Conservation (phyloP, 2,329 filamentous ascomycete genomes). For the Diaporthe caulivora region DNA sequence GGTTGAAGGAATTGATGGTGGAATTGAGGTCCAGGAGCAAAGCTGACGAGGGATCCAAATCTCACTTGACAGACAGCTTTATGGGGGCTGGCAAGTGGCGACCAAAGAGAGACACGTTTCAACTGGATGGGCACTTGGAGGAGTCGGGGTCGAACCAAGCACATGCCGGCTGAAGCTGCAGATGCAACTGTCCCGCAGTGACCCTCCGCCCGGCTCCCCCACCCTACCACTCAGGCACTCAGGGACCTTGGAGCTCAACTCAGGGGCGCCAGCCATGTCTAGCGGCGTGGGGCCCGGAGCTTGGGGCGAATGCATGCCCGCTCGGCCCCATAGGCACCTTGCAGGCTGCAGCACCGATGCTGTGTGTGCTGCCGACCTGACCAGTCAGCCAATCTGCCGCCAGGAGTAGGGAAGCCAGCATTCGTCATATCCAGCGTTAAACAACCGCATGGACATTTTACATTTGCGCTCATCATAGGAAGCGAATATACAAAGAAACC, state of each 20-base stretch:
- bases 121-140: conserved; percentile 15
- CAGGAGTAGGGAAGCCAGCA: conserved; percentile 2
- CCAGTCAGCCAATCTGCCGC: not conserved
- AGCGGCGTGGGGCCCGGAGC: conserved; percentile 19
- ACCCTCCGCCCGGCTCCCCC: conserved; percentile 6
- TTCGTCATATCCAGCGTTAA: not conserved
- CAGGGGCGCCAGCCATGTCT: conserved; percentile 32
- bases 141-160: conserved; percentile 24
- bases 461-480: not conserved
- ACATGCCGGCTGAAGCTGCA: conserved; percentile 37
- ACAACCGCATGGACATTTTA: not conserved
- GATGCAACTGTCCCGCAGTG: conserved; percentile 30
- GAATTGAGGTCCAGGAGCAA: not conserved
- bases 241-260: conserved; percentile 19
- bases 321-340: conserved; percentile 14
- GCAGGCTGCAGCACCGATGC: conserved; percentile 9
- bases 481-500: not conserved
- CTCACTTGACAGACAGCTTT: conserved; percentile 37
- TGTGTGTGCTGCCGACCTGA: not conserved
- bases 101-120: conserved; percentile 39
- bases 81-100: conserved; percentile 32
- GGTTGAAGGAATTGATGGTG: conserved; percentile 3
- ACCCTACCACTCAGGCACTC: conserved; percentile 19
- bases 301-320: not conserved
- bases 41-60: conserved; percentile 13